These are phyloP conservation scores for Fusarium liriodendri DNA, from an alignment of 2,329 filamentous ascomycete species.

Conservation along the genomic window DNA sequence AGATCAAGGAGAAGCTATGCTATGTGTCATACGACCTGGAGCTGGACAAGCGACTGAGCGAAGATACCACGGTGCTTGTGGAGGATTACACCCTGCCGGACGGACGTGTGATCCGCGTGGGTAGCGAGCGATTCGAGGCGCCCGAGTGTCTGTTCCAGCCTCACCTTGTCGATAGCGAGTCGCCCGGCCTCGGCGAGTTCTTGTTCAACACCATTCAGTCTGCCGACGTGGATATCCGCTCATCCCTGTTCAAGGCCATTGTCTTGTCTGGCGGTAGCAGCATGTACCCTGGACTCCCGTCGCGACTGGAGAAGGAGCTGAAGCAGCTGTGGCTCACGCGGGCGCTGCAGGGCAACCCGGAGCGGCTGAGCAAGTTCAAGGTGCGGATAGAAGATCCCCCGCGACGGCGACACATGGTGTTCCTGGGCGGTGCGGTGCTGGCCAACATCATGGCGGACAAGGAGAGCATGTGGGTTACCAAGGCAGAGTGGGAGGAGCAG, in stretches of 20 bases:
- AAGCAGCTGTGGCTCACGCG: slow-evolving; percentile 98
- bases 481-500: slow-evolving; percentile 96
- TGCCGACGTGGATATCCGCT: slow-evolving; percentile 93
- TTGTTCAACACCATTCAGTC: slow-evolving; percentile 99
- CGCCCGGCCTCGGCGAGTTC: slow-evolving; percentile 95
- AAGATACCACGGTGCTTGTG: slow-evolving; percentile 96
- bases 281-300: slow-evolving; percentile 98
- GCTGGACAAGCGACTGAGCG: slow-evolving; percentile 93
- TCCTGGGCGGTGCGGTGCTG: slow-evolving; percentile 93
- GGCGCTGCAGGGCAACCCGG: slow-evolving; percentile 90
- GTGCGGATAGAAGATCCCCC: slow-evolving; percentile 98
- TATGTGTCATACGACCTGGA: slow-evolving; percentile 99
- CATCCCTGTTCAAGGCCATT: slow-evolving; percentile 95
- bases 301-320: slow-evolving; percentile 95
- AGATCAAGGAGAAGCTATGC: slow-evolving; percentile 99
- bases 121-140: slow-evolving; percentile 96
- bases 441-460: slow-evolving; percentile 99
- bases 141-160: slow-evolving; percentile 99
- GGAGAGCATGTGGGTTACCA: slow-evolving; percentile 98
- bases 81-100: slow-evolving; percentile 98
- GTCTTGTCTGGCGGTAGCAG: slow-evolving; percentile 96
- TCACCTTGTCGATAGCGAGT: slow-evolving; percentile 96
- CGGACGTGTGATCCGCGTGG: slow-evolving; percentile 94
- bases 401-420: slow-evolving; percentile 98
- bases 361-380: slow-evolving; percentile 98